Base-by-base conservation (phyloP, 257 asterid species). In the Solanum lycopersicoides region DNA sequence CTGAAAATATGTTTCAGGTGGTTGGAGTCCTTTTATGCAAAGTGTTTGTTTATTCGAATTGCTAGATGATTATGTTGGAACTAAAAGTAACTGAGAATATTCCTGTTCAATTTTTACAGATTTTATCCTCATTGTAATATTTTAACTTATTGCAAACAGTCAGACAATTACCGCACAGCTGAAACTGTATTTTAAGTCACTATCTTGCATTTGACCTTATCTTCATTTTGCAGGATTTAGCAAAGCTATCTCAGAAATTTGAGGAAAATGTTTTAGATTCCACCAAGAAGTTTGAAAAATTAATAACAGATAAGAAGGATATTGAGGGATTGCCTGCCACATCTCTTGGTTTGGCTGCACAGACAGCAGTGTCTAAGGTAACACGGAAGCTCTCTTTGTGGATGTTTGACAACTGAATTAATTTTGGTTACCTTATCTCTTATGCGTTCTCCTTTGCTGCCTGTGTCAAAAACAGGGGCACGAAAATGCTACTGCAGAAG, bases 321-420 rank as follows among this genome's bases (percentile, higher is more conserved):
- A 91, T 97, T 87, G 99, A 96, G 83, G 99, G 99, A 50, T 91
- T 97, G 91, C 99, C 98, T 12, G 93, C 90, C 88, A 87, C 95
- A 37, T 96, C 98, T 89, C 98, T 96, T 88, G 99, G 99, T 85
- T 91, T 97, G 92, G 99, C 94, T 90, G 98, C 99, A 74, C 99
- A 97, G 92, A 96, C 99, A 88, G 99, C 99, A 53, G 95, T 91
- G 86, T 94, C 99, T 47, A 97, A 96, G 97, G 99, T 96, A 90
- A 56, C 87, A 72, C 69, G 28, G 50, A 30, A 20, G 34, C 21
- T 63, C 66, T 42, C 45, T 12, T 45, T 35, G 30, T 82, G 85
- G 12, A 35, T 82, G 56, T 42, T 53, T 63, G 69, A 80, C 68
- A 80, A 30, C 47, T 53, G 47, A 85, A 35, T 60, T 76, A n/a